Evolutionary conservation across 805 yeast genomes (phyloP).

Genomic region (Yarrowia deformans): DNA sequence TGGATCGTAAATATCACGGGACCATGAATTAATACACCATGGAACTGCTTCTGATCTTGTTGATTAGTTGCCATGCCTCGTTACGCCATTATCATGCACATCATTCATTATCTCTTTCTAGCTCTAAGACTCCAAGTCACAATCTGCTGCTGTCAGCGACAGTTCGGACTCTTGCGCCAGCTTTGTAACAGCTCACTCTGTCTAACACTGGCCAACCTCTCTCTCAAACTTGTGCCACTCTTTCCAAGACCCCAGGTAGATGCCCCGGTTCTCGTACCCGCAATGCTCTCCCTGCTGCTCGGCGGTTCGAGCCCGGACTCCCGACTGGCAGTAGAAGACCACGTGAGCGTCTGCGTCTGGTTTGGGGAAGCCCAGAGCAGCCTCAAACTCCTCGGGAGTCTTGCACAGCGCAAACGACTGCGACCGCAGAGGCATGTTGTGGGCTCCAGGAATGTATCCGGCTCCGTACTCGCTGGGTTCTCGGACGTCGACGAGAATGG

Average conservation of each 20-base stretch:
- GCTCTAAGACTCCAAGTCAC: too few species aligned
- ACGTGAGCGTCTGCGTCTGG: conserved; percentile 75
- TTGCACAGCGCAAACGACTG: conserved; percentile 92
- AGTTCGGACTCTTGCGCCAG: too few species aligned
- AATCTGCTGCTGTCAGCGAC: too few species aligned
- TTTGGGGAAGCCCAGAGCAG: conserved; percentile 79
- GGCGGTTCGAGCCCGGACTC: conserved; percentile 87
- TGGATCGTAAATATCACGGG: too few species aligned
- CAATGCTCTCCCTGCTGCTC: conserved; percentile 89
- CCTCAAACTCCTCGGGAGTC: conserved; percentile 76
- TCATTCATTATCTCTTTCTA: too few species aligned
- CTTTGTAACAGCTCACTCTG: too few species aligned
- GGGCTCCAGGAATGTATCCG: conserved; percentile 83
- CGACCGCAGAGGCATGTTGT: conserved; percentile 87
- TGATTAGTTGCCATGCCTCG: too few species aligned
- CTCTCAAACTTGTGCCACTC: conserved; percentile 65
- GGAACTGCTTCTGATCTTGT: too few species aligned
- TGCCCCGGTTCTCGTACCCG: conserved; percentile 84
- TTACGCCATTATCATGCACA: too few species aligned
- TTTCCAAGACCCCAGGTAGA: conserved; percentile 83
- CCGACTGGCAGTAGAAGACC: conserved; percentile 90
- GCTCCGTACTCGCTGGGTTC: conserved; percentile 80
- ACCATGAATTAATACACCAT: too few species aligned
- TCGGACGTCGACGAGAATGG: conserved; percentile 83
- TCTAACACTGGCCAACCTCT: background rate